Conservation (phyloP, 2,329 filamentous ascomycete genomes). For the Parastagonospora avenae region DNA sequence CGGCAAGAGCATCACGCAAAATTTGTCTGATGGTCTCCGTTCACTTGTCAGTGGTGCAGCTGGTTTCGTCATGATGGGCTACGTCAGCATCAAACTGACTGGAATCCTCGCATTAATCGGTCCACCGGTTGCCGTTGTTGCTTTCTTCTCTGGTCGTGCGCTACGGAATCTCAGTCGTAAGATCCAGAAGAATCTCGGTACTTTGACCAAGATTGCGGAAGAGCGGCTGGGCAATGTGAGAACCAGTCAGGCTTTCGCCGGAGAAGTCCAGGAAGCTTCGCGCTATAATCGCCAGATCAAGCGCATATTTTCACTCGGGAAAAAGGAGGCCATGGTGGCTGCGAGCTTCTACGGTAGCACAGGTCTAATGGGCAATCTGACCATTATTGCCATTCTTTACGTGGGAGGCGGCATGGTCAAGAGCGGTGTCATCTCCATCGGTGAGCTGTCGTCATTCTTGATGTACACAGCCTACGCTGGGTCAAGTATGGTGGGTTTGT, state of each 20-base stretch:
- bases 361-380: conserved; percentile 94
- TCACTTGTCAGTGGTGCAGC: conserved; percentile 88
- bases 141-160: conserved; percentile 87
- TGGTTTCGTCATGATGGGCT: conserved; percentile 93
- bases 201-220: conserved; percentile 94
- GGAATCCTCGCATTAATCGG: conserved; percentile 85
- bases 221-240: conserved; percentile 96
- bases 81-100: conserved; percentile 88
- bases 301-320: conserved; percentile 88
- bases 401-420: conserved; percentile 91
- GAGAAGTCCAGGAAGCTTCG: conserved; percentile 85
- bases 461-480: conserved; percentile 94
- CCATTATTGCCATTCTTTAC: conserved; percentile 86
- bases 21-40: conserved; percentile 92
- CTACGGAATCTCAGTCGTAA: conserved; percentile 88
- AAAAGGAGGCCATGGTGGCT: conserved; percentile 82
- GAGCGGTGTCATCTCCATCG: conserved; percentile 82
- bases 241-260: conserved; percentile 94
- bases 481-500: conserved; percentile 90
- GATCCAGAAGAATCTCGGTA: conserved; percentile 92
- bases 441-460: conserved; percentile 93
- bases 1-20: conserved; percentile 97
- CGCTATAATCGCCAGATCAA: conserved; percentile 93
- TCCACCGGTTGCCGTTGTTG: conserved; percentile 86
- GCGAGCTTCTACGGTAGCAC: conserved; percentile 88